A percentile compares a stretch with the other conserved stretches of the same genome.
phyloP scores from a whole-genome alignment of 148 eudicot genomes.

The Simmondsia chinensis region DNA sequence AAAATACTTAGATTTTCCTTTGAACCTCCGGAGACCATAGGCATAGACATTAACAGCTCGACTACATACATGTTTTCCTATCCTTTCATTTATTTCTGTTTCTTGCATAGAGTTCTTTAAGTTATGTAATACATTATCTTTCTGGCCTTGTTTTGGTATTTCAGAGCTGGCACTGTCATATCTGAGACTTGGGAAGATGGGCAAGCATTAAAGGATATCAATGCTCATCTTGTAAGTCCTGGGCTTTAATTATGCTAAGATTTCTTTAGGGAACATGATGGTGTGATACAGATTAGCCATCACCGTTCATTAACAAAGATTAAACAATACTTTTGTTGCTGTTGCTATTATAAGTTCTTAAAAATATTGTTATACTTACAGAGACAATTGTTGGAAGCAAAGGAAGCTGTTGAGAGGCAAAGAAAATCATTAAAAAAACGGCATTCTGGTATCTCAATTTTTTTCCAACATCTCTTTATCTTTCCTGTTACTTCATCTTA shows the following conservation, averaged over 20 bases:
- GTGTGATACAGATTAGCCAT: not conserved
- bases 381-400: slow-evolving; percentile 77
- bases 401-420: slow-evolving; percentile 90
- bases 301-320: not conserved
- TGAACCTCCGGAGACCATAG: too few species aligned
- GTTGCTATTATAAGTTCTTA: slow-evolving; percentile 1
- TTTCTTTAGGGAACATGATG: not conserved
- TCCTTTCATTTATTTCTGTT: slow-evolving; percentile 3
- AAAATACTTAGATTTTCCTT: too few species aligned
- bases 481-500: too few species aligned
- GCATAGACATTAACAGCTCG: too few species aligned
- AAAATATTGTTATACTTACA: slow-evolving; percentile 14
- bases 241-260: not conserved
- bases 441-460: slow-evolving; percentile 82
- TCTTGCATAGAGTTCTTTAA: not conserved
- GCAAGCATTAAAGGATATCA: slow-evolving; percentile 81
- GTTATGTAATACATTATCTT: not conserved
- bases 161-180: slow-evolving; percentile 93
- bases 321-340: not conserved
- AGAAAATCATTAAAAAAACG: slow-evolving; percentile 76
- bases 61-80: too few species aligned
- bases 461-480: too few species aligned
- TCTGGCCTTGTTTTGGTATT: slow-evolving; percentile 10
- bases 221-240: slow-evolving; percentile 69
- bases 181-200: slow-evolving; percentile 99